Conservation (phyloP, 371 early-diverging fungal genomes). For the Mortierella sp. region DNA sequence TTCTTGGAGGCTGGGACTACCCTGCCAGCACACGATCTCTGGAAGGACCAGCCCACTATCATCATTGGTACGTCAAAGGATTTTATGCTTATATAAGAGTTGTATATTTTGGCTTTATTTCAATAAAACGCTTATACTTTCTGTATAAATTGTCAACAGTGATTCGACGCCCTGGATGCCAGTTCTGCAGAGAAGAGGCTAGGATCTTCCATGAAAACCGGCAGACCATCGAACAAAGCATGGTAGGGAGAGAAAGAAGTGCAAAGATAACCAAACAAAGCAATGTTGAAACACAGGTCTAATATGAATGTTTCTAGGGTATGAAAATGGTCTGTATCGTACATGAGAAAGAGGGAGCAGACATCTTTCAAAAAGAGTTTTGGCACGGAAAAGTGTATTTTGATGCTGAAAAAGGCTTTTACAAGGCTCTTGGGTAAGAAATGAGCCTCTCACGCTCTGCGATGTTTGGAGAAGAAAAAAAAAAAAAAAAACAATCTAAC, state of each 20-base stretch:
- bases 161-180: conserved; percentile 62
- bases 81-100: background rate
- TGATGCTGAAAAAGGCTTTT: conserved; percentile 58
- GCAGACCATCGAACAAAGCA: conserved; percentile 38
- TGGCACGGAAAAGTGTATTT: conserved; percentile 60
- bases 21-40: conserved; percentile 33
- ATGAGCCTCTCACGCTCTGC: background rate
- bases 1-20: conserved; percentile 30
- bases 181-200: conserved; percentile 64
- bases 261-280: background rate
- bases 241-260: conserved; percentile 19
- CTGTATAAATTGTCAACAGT: conserved; percentile 17
- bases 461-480: background rate
- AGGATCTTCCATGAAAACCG: conserved; percentile 43
- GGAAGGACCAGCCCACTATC: conserved; percentile 44
- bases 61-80: conserved; percentile 34
- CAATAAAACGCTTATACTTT: background rate
- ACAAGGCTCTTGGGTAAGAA: conserved; percentile 57
- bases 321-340: conserved; percentile 61
- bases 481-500: background rate
- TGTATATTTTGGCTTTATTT: background rate
- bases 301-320: conserved; percentile 17
- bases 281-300: background rate
- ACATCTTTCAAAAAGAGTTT: conserved; percentile 57
- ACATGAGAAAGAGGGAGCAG: conserved; percentile 60